Evolutionary conservation across 2,329 filamentous ascomycete genomes (phyloP).

Genomic region (Colletotrichum chlorophyti): DNA sequence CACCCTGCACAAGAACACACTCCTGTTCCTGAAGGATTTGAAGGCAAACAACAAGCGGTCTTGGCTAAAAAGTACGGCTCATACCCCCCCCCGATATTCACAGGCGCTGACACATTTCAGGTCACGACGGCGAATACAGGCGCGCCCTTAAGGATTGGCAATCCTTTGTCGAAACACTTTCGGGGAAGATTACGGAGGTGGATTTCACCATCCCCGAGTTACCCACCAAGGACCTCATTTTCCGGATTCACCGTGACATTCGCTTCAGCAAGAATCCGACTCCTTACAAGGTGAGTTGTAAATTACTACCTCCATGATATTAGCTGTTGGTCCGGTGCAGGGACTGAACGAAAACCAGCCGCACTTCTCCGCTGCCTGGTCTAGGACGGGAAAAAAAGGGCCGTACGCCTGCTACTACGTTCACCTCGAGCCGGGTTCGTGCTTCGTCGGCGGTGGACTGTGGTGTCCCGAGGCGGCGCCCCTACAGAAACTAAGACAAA

Average conservation of each 20-base stretch:
- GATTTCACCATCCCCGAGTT: conserved; percentile 88
- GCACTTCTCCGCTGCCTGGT: conserved; percentile 86
- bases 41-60: conserved; percentile 64
- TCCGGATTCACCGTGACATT: conserved; percentile 86
- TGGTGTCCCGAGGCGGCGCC: conserved; percentile 77
- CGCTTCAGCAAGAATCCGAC: conserved; percentile 85
- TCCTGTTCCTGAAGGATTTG: conserved; percentile 64
- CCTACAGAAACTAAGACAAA: conserved; percentile 72
- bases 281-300: conserved; percentile 77
- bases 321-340: too few species aligned
- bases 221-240: conserved; percentile 84
- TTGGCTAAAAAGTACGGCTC: conserved; percentile 62
- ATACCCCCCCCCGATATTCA: conserved; percentile 1
- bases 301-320: not conserved
- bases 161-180: conserved; percentile 76
- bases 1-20: conserved; percentile 62
- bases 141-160: conserved; percentile 82
- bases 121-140: conserved; percentile 81
- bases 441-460: conserved; percentile 81
- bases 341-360: too few species aligned
- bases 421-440: conserved; percentile 75
- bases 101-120: conserved; percentile 48
- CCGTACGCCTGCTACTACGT: conserved; percentile 90
- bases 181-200: conserved; percentile 71
- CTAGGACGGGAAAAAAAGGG: conserved; percentile 84